Conservation (phyloP, 805 yeast species). For the Suhomyces sp. region DNA sequence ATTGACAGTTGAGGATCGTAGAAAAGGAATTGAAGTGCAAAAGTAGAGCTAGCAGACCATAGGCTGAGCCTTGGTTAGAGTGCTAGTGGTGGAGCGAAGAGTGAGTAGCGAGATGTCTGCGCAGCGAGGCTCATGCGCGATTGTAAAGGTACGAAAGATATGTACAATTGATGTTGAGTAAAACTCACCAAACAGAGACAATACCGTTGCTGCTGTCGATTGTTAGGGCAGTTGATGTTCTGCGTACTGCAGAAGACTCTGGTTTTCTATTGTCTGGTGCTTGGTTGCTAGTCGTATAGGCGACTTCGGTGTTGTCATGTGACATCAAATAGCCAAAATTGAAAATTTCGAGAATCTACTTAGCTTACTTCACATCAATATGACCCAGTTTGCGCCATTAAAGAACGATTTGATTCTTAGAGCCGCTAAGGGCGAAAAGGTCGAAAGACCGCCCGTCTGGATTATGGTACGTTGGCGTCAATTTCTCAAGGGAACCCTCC, state of each 20-base stretch:
- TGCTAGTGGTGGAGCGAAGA: no score
- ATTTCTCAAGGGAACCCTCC: neutral
- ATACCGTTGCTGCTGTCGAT: no score
- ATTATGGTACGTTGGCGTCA: conserved; percentile 56
- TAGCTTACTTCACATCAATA: conserved; percentile 4
- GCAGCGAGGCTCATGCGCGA: neutral
- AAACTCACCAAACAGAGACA: no score
- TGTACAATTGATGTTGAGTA: no score
- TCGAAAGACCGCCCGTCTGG: conserved; percentile 98
- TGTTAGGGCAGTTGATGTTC: neutral
- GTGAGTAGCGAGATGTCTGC: neutral
- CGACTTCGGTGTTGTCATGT: neutral
- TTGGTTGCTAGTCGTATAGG: neutral
- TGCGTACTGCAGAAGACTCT: neutral
- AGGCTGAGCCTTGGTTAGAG: no score
- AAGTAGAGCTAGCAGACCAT: neutral
- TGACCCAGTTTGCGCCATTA: conserved; percentile 62
- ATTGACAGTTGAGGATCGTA: neutral
- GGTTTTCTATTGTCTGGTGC: neutral
- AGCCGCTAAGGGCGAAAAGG: conserved; percentile 86
- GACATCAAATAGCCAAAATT: neutral
- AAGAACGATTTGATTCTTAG: conserved; percentile 88
- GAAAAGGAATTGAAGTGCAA: neutral
- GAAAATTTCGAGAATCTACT: neutral
- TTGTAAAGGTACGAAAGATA: neutral